These are phyloP conservation scores for Hirsutella rhossiliensis DNA, from an alignment of 2,329 filamentous ascomycete species.

Conservation along the genomic window DNA sequence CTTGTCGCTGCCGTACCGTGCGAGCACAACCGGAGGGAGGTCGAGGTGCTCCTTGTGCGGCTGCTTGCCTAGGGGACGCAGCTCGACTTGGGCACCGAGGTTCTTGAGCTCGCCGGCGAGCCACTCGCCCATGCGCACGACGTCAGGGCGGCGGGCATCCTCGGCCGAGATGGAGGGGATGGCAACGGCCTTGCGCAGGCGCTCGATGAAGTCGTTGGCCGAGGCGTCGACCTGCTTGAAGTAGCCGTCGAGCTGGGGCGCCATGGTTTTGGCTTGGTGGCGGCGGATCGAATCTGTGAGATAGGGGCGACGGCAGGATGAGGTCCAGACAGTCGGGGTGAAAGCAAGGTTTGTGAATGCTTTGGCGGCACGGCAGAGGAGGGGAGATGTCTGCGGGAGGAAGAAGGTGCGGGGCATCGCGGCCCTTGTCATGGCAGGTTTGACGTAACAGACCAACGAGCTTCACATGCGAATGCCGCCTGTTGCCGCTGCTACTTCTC, in stretches of 20 bases:
- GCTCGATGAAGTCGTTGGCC: constrained; percentile 74
- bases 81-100: constrained; percentile 78
- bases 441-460: not conserved
- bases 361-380: not conserved
- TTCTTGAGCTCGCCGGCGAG: constrained; percentile 71
- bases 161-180: constrained; percentile 95
- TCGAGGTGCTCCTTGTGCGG: constrained; percentile 82
- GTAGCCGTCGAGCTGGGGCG: constrained; percentile 79
- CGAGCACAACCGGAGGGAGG: constrained; percentile 84
- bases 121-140: constrained; percentile 92
- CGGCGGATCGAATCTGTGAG: constrained; percentile 39
- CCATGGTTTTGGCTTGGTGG: constrained; percentile 66
- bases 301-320: constrained; percentile 25
- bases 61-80: constrained; percentile 81
- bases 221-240: constrained; percentile 84
- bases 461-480: not conserved
- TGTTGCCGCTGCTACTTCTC: not conserved
- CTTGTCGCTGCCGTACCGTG: constrained; percentile 82
- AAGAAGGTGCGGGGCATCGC: not conserved
- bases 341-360: constrained; percentile 3
- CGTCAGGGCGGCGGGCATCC: constrained; percentile 77
- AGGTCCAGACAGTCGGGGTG: constrained; percentile 2
- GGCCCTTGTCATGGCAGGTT: not conserved
- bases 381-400: not conserved
- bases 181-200: constrained; percentile 81